phyloP scores from a whole-genome alignment of 2,329 filamentous ascomycete genomes.

The Calycina herbarum region DNA sequence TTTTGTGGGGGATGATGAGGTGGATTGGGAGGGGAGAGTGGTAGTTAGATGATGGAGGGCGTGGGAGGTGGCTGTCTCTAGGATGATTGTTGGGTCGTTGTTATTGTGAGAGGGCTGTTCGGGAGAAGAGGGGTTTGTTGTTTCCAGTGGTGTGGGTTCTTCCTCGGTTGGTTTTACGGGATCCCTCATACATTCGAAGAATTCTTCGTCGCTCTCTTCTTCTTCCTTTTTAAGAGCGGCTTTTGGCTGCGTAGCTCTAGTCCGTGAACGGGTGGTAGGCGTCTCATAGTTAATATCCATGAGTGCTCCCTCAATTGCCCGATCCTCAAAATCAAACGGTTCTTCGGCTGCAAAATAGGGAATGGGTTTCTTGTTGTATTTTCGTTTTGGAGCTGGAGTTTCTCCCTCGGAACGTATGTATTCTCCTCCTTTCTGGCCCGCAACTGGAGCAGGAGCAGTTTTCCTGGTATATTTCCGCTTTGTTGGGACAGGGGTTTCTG shows the following conservation, averaged over 20 bases:
- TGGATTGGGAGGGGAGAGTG: constrained; percentile 31
- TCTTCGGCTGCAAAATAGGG: neutral
- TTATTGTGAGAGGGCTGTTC: neutral
- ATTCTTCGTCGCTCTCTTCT: neutral
- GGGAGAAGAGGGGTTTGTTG: neutral
- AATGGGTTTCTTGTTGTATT: constrained; percentile 9
- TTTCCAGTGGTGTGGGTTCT: neutral
- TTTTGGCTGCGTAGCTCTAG: neutral
- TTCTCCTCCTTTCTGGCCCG: neutral
- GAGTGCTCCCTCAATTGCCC: neutral
- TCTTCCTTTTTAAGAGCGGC: neutral
- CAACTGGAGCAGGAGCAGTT: neutral
- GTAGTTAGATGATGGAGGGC: constrained; percentile 8
- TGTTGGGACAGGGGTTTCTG: neutral
- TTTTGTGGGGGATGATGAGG: constrained; percentile 12
- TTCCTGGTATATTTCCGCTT: constrained; percentile 1
- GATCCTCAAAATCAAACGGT: neutral
- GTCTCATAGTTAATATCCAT: neutral
- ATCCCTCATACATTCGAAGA: neutral
- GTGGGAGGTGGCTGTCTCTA: constrained; percentile 13
- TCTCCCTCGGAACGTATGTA: neutral
- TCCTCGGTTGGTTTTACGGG: neutral
- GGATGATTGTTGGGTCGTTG: neutral
- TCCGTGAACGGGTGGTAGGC: neutral
- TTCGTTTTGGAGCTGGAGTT: constrained; percentile 4